Evolutionary conservation across 768 basidiomycete genomes (phyloP).

Genomic region (Xerocomellus dryophilus): DNA sequence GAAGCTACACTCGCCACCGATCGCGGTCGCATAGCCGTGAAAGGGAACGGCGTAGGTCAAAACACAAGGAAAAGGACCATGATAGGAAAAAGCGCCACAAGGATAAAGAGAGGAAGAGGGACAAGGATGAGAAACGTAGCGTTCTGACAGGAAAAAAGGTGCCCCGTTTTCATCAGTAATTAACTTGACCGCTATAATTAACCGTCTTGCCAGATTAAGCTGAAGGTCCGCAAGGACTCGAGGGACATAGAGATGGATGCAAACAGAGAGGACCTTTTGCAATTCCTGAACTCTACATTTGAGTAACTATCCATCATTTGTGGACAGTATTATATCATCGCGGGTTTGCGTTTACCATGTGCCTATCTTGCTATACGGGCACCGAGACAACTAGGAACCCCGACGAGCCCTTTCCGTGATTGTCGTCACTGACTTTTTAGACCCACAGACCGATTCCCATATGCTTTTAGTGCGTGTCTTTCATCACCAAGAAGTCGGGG

Average conservation of each 20-base stretch:
- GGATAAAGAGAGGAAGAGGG: constrained; percentile 35
- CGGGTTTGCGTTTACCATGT: background rate
- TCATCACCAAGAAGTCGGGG: background rate
- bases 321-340: background rate
- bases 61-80: constrained; percentile 27
- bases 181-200: background rate
- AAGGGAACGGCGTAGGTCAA: constrained; percentile 24
- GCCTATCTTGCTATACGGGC: background rate
- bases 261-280: constrained; percentile 50
- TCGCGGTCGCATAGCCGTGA: constrained; percentile 32
- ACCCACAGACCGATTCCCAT: background rate
- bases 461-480: background rate
- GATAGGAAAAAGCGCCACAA: constrained; percentile 40
- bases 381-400: background rate
- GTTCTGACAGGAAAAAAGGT: constrained; percentile 64
- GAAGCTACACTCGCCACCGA: constrained; percentile 7
- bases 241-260: constrained; percentile 55
- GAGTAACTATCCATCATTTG: constrained; percentile 9
- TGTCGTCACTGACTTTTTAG: background rate
- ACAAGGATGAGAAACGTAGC: constrained; percentile 50
- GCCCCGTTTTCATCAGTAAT: background rate
- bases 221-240: constrained; percentile 60
- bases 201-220: constrained; percentile 45
- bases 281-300: constrained; percentile 55
- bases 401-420: background rate